phyloP scores from a whole-genome alignment of 2,329 filamentous ascomycete genomes.

The Fusarium subglutinans region DNA sequence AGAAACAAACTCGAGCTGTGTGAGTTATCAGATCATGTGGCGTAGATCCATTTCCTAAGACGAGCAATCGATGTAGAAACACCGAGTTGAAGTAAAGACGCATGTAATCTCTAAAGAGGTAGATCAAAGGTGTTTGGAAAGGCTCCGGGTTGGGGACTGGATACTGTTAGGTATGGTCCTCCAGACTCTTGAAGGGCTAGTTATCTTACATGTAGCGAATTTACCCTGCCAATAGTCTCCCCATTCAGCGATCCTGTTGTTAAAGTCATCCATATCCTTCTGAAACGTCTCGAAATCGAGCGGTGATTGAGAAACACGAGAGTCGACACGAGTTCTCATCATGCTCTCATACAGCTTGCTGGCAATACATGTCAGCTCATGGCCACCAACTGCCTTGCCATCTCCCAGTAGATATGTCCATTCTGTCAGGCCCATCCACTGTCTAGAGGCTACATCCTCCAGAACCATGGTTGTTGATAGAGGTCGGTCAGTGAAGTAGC shows the following conservation, averaged over 20 bases:
- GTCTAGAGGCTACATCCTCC: background rate
- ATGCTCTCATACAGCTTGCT: background rate
- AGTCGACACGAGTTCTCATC: too few relatives aligned
- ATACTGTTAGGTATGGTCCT: background rate
- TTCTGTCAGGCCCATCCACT: background rate
- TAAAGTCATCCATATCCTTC: background rate
- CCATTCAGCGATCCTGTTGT: background rate
- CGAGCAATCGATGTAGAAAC: background rate
- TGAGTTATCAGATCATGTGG: background rate
- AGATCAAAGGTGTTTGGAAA: background rate
- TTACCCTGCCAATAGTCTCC: background rate
- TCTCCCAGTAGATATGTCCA: background rate
- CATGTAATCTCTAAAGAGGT: background rate
- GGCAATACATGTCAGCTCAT: background rate
- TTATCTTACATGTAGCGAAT: background rate
- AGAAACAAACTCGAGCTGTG: background rate
- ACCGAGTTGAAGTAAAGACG: background rate
- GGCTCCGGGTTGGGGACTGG: background rate
- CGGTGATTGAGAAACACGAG: accelerated
- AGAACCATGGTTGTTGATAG: accelerated
- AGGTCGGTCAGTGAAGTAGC: background rate
- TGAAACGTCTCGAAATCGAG: background rate
- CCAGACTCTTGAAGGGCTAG: too few relatives aligned
- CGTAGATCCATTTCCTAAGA: background rate
- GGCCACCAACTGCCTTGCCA: background rate